These are phyloP conservation scores for Neopestalotiopsis rosae DNA, from an alignment of 2,329 filamentous ascomycete species.

Conservation along the genomic window DNA sequence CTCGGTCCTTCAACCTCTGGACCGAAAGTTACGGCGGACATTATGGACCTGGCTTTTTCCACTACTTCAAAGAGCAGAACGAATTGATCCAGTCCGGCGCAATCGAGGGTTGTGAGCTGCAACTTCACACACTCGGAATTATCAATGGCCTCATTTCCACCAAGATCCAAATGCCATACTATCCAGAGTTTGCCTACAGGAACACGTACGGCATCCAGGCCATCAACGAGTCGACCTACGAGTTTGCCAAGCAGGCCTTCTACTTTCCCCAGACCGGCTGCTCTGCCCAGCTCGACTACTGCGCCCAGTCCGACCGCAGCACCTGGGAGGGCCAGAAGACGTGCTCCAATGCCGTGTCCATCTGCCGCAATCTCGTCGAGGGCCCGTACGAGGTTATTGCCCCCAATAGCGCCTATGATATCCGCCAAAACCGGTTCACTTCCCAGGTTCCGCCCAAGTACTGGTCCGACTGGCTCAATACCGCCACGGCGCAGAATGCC, in stretches of 20 bases:
- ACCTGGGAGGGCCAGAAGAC: slow-evolving; percentile 43
- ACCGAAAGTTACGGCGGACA: slow-evolving; percentile 59
- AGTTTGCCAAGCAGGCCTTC: slow-evolving; percentile 57
- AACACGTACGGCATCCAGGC: slow-evolving; percentile 51
- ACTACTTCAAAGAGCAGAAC: slow-evolving; percentile 64
- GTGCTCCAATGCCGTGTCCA: slow-evolving; percentile 59
- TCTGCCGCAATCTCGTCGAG: slow-evolving; percentile 64
- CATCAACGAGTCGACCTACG: slow-evolving; percentile 63
- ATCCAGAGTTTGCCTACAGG: slow-evolving; percentile 44
- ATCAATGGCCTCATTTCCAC: slow-evolving; percentile 63
- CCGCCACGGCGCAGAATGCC: slow-evolving; percentile 56
- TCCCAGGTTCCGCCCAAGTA: slow-evolving; percentile 65
- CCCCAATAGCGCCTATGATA: slow-evolving; percentile 64
- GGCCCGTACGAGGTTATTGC: slow-evolving; percentile 58
- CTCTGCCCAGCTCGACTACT: slow-evolving; percentile 55
- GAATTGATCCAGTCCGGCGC: slow-evolving; percentile 55
- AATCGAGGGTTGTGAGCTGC: slow-evolving; percentile 51
- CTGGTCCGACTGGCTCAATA: slow-evolving; percentile 70
- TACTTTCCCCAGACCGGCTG: slow-evolving; percentile 48
- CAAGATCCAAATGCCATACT: slow-evolving; percentile 49
- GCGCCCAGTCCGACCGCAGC: slow-evolving; percentile 49
- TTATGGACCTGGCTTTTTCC: slow-evolving; percentile 50
- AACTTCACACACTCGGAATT: slow-evolving; percentile 59
- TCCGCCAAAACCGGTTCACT: slow-evolving; percentile 56
- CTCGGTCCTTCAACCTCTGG: slow-evolving; percentile 62